Evolutionary conservation across 257 asterid genomes (phyloP).

Genomic region (Lavandula angustifolia): DNA sequence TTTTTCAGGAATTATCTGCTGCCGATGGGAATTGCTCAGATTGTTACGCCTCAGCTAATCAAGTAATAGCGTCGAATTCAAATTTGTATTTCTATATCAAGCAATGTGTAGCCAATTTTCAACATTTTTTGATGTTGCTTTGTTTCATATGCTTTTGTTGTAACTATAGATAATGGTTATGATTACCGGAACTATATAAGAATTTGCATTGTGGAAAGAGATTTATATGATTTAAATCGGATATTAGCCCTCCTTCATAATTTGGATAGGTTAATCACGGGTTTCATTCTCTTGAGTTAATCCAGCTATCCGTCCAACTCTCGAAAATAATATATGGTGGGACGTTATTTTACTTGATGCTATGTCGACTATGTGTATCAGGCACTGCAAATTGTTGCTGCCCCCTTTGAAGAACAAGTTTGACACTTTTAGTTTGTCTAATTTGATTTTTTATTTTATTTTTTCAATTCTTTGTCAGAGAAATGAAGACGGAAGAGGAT

Average conservation of each 20-base stretch:
- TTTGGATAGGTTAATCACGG: not conserved
- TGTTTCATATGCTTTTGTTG: not conserved
- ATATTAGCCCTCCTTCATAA: not conserved
- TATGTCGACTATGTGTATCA: not conserved
- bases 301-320: not conserved
- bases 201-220: conserved; percentile 3
- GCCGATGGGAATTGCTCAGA: conserved; percentile 77
- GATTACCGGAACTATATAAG: not conserved
- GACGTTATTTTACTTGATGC: conserved; percentile 10
- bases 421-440: not conserved
- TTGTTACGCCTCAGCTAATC: conserved; percentile 72
- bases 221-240: not conserved
- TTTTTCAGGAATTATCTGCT: conserved; percentile 72
- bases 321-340: not conserved
- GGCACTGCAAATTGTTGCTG: not conserved
- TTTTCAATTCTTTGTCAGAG: conserved; percentile 57
- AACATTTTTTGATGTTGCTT: not conserved
- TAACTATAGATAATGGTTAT: not conserved
- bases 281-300: not conserved
- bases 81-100: not conserved
- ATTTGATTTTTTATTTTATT: conserved; percentile 27
- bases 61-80: conserved; percentile 46
- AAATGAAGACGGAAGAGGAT: conserved; percentile 96
- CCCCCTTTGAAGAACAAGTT: not conserved
- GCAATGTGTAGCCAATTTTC: not conserved